A percentile compares a stretch with the other conserved stretches of the same genome.
These are phyloP conservation scores for Solanum sitiens DNA, from an alignment of 257 asterid species.

Conservation along the genomic window DNA sequence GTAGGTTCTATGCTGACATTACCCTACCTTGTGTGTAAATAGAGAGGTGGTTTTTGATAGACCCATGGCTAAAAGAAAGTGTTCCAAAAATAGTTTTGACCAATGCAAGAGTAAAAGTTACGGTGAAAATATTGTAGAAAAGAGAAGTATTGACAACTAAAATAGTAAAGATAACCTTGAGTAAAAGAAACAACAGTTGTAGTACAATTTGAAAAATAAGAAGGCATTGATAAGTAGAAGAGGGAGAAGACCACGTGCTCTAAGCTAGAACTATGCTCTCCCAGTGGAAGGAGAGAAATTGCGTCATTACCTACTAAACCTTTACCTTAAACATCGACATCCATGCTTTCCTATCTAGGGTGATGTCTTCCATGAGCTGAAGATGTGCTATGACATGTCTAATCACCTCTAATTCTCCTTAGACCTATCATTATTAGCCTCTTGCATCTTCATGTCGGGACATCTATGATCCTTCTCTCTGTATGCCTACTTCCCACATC, in stretches of 20 bases:
- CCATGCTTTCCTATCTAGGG: neutral
- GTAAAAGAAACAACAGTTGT: neutral
- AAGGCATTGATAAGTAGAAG: neutral
- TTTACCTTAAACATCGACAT: neutral
- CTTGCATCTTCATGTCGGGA: neutral
- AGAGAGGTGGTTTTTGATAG: neutral
- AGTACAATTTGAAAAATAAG: neutral
- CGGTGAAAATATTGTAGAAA: neutral
- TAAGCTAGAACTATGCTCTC: neutral
- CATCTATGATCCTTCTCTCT: neutral
- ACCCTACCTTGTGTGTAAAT: neutral
- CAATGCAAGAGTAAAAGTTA: neutral
- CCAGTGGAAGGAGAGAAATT: neutral
- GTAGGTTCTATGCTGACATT: neutral
- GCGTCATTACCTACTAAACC: neutral
- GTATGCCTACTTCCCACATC: neutral
- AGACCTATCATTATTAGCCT: neutral
- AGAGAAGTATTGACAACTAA: neutral
- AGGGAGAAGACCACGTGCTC: neutral
- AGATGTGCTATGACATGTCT: neutral
- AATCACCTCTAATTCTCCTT: neutral
- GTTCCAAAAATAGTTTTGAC: neutral
- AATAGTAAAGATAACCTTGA: neutral
- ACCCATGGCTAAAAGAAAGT: neutral
- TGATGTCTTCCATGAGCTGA: neutral